A percentile compares a stretch with the other conserved stretches of the same genome.
phyloP scores from a whole-genome alignment of 1,284 basidiomycete species.

The Ustilago tritici region DNA sequence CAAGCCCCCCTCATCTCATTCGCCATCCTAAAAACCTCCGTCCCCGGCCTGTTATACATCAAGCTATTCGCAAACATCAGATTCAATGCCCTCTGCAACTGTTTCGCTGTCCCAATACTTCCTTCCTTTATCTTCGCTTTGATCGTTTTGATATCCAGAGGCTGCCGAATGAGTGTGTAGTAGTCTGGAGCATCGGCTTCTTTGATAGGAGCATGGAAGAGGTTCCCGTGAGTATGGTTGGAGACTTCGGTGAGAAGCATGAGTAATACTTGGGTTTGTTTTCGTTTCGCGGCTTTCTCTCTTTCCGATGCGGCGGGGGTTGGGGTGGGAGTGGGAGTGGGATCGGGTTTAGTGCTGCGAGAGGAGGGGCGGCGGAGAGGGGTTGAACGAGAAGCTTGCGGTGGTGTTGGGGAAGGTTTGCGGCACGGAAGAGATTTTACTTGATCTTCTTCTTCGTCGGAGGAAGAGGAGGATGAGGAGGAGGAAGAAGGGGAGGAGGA shows the following conservation, averaged over 20 bases:
- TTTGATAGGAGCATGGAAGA: conserved; percentile 67
- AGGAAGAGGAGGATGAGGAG: background rate
- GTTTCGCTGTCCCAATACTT: conserved; percentile 39
- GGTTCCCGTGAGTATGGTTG: conserved; percentile 66
- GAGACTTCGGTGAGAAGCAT: conserved; percentile 66
- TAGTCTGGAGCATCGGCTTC: conserved; percentile 67
- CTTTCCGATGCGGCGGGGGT: conserved; percentile 16
- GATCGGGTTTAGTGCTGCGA: conserved; percentile 4
- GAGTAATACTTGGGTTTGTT: conserved; percentile 58
- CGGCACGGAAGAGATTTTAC: conserved; percentile 28
- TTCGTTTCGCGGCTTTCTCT: conserved; percentile 54
- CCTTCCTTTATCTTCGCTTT: conserved; percentile 64
- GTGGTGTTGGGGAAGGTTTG: conserved; percentile 10
- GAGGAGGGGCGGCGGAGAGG: background rate
- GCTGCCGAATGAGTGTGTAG: conserved; percentile 60
- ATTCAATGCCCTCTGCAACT: conserved; percentile 53
- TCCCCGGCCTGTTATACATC: conserved; percentile 65
- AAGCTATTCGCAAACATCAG: conserved; percentile 67
- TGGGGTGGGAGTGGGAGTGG: conserved; percentile 5
- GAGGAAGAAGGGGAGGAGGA: background rate
- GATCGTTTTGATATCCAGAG: conserved; percentile 66
- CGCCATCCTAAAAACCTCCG: conserved; percentile 67
- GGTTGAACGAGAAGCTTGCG: background rate
- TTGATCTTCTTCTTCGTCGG: conserved; percentile 33
- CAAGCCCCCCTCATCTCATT: conserved; percentile 63